These are phyloP conservation scores for Lactifluus echinatus DNA, from an alignment of 768 basidiomycete genomes.

Conservation along the genomic window DNA sequence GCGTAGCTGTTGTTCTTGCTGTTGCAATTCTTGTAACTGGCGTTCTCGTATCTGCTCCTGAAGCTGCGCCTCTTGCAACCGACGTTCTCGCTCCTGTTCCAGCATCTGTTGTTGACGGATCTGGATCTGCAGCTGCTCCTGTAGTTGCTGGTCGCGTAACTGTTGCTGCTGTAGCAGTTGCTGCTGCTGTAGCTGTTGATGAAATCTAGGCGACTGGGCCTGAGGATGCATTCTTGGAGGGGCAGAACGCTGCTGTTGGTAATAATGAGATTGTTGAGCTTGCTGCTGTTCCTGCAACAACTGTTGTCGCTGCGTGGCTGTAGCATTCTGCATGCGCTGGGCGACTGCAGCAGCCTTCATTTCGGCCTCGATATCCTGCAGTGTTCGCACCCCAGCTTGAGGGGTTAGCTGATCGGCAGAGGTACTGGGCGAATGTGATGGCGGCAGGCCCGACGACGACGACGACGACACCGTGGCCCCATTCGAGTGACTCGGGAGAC, in stretches of 20 bases:
- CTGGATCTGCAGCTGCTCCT: conserved; percentile 25
- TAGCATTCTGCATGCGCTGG: conserved; percentile 22
- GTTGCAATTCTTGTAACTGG: conserved; percentile 26
- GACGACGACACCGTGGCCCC: conserved; percentile 12
- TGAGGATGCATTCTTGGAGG: conserved; percentile 68
- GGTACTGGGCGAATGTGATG: conserved; percentile 10
- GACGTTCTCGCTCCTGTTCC: conserved; percentile 56
- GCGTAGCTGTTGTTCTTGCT: conserved; percentile 21
- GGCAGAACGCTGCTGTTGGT: conserved; percentile 44
- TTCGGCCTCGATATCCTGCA: conserved; percentile 80
- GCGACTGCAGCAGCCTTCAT: conserved; percentile 52
- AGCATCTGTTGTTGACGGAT: conserved; percentile 31
- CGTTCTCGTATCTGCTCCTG: conserved; percentile 40
- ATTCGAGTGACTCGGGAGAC: conserved; percentile 11
- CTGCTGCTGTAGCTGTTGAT: conserved; percentile 65
- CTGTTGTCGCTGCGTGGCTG: conserved; percentile 33
- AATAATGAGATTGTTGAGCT: conserved; percentile 31
- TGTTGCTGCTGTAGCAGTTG: conserved; percentile 58
- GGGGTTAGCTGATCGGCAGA: conserved; percentile 27
- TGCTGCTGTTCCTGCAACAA: conserved; percentile 26
- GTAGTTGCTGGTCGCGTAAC: conserved; percentile 43
- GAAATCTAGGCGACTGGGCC: conserved; percentile 72
- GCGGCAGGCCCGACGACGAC: conserved; percentile 16
- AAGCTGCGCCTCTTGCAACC: conserved; percentile 57
- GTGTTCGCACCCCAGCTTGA: conserved; percentile 33